Percentiles rank a stretch among this genome's conserved stretches.
Conservation (phyloP, 2,329 filamentous ascomycete species). For the Alternaria rosae region DNA sequence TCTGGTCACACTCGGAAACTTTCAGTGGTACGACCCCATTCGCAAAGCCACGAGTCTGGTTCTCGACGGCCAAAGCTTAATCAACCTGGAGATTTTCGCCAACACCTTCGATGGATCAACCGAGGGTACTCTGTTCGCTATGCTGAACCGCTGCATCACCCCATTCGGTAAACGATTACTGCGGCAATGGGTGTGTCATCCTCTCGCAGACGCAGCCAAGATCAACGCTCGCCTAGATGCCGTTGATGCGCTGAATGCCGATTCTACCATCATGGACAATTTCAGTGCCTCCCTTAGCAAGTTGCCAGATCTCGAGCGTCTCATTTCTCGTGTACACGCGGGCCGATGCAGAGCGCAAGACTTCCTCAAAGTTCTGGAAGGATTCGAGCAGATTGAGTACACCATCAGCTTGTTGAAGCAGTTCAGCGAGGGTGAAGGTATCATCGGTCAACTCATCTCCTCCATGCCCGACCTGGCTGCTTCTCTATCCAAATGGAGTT, state of each 20-base stretch:
- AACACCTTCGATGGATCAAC: slow-evolving; percentile 87
- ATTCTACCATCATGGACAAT: slow-evolving; percentile 79
- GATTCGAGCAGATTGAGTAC: slow-evolving; percentile 97
- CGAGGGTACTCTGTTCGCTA: slow-evolving; percentile 86
- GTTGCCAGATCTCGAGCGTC: slow-evolving; percentile 90
- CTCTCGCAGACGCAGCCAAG: slow-evolving; percentile 81
- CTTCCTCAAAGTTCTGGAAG: slow-evolving; percentile 91
- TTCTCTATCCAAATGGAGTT: slow-evolving; percentile 83
- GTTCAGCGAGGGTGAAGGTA: slow-evolving; percentile 77
- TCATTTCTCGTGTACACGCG: slow-evolving; percentile 94
- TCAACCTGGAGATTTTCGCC: slow-evolving; percentile 96
- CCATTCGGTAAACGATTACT: slow-evolving; percentile 97
- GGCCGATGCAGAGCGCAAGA: slow-evolving; percentile 89
- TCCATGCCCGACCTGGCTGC: slow-evolving; percentile 85
- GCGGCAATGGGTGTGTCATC: slow-evolving; percentile 96
- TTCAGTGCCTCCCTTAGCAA: slow-evolving; percentile 89
- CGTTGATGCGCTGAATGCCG: slow-evolving; percentile 88
- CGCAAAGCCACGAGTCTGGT: slow-evolving; percentile 88
- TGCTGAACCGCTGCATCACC: slow-evolving; percentile 93
- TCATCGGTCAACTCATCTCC: slow-evolving; percentile 82
- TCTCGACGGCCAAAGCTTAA: slow-evolving; percentile 92
- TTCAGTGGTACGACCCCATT: slow-evolving; percentile 91
- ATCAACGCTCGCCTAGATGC: slow-evolving; percentile 96
- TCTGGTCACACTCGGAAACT: slow-evolving; percentile 87
- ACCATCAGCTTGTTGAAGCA: slow-evolving; percentile 81